These are phyloP conservation scores for Phyllosticta ampelicida DNA, from an alignment of 2,329 filamentous ascomycete species.

Conservation along the genomic window DNA sequence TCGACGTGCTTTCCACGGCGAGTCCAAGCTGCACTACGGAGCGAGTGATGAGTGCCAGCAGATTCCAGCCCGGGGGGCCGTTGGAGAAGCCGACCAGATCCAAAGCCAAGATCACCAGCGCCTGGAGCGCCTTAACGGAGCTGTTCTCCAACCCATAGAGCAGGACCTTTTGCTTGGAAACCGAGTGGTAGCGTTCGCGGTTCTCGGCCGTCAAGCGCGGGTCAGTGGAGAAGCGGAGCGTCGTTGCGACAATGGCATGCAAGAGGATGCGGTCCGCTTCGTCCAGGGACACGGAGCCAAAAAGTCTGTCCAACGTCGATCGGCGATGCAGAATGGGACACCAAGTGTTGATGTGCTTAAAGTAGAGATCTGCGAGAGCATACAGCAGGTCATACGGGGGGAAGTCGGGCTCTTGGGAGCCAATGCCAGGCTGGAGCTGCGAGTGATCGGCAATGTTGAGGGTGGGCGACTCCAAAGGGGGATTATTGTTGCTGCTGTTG, in stretches of 20 bases:
- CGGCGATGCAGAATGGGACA: conserved; percentile 84
- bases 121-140: conserved; percentile 78
- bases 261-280: conserved; percentile 74
- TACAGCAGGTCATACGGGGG: conserved; percentile 52
- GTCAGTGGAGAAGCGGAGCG: conserved; percentile 74
- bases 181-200: conserved; percentile 63
- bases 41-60: conserved; percentile 78
- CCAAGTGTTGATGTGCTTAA: conserved; percentile 55
- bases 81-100: conserved; percentile 81
- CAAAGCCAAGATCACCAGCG: conserved; percentile 73
- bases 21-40: conserved; percentile 82
- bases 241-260: conserved; percentile 82
- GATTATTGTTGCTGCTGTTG: conserved; percentile 19
- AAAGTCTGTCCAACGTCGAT: conserved; percentile 69
- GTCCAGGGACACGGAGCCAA: conserved; percentile 62
- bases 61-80: conserved; percentile 84
- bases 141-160: conserved; percentile 84
- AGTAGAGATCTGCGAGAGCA: conserved; percentile 50
- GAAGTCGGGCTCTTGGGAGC: conserved; percentile 34
- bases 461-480: conserved; percentile 47
- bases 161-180: conserved; percentile 76
- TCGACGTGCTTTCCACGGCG: conserved; percentile 70
- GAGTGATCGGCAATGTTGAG: conserved; percentile 39
- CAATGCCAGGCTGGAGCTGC: conserved; percentile 14
- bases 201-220: conserved; percentile 60